Conservation (phyloP, 169 alveolate genomes). For the Theileria sp. region DNA sequence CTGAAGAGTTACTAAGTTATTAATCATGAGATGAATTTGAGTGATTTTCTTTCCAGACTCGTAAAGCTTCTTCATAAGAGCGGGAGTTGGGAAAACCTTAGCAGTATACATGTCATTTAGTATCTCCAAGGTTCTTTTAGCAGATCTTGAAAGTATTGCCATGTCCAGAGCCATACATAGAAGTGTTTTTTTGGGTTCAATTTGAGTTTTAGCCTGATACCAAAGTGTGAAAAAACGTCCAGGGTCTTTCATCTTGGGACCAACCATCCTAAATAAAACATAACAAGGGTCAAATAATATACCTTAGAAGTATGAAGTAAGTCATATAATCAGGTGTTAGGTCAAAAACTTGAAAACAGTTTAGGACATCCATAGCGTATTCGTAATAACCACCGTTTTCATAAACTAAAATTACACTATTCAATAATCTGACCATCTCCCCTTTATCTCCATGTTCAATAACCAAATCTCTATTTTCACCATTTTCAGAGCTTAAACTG, state of each 20-base stretch:
- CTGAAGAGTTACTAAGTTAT: slow-evolving; percentile 63
- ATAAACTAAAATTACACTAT: slow-evolving; percentile 77
- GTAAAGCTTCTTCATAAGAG: slow-evolving; percentile 69
- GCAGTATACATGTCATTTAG: slow-evolving; percentile 74
- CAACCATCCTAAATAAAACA: slow-evolving; percentile 39
- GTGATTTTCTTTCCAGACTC: slow-evolving; percentile 77
- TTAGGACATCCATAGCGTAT: slow-evolving; percentile 79
- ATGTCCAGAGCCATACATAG: slow-evolving; percentile 66
- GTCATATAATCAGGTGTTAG: slow-evolving; percentile 54
- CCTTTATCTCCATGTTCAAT: not conserved
- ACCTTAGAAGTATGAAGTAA: slow-evolving; percentile 66
- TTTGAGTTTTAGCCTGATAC: slow-evolving; percentile 25
- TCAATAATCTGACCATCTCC: slow-evolving; percentile 43
- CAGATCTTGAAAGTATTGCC: slow-evolving; percentile 65
- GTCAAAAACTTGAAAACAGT: slow-evolving; percentile 66
- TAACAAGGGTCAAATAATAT: not conserved
- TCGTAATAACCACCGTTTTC: slow-evolving; percentile 75
- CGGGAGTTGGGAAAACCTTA: slow-evolving; percentile 78
- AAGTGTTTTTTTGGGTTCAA: slow-evolving; percentile 33
- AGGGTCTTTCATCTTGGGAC: slow-evolving; percentile 60
- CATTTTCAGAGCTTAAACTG: not conserved
- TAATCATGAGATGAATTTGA: slow-evolving; percentile 74
- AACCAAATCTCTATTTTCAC: not conserved
- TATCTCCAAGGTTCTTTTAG: slow-evolving; percentile 64
- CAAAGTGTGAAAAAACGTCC: slow-evolving; percentile 70